Evolutionary conservation across 352 stramenopile species (phyloP), one percentile per base, ranked within the genome.

Genomic region (Phytophthora pistaciae): DNA sequence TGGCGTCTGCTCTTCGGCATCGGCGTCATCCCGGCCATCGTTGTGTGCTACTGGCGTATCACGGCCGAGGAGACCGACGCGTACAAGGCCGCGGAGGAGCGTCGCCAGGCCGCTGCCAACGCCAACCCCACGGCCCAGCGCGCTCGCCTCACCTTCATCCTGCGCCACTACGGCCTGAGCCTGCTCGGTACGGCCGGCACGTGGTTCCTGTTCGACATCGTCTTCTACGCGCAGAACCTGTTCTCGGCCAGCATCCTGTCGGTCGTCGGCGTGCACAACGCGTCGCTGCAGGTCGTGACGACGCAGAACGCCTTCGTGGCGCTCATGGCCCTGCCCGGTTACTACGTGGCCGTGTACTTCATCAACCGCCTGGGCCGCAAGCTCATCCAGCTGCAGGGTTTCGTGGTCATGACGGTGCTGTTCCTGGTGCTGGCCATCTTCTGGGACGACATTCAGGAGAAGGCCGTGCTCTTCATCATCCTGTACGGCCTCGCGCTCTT

Each of bases 181-280:
- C 68, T 96, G 6, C 36, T 95, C 5, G 90, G 88, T 1, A 92
- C 83, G 42, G 88, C 90, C 0, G 87, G 84, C 61, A 85, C 84
- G 55, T 97, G 90, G 88, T 95, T 97, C 69, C 81, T 96, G 11
- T 94, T 95, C 65, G 90, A 96, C 64, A 90, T 97, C 58, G 83
- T 93, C 2, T 95, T 91, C 58, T 93, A 91, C 66, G 83, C 87
- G 3, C 84, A 93, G 66, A 92, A 91, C 55, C 69, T 96, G 14
- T 96, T 95, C 67, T 92, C 85, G 11, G 85, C 85, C 14, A 90
- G 77, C 36, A 91, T 94, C 36, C 44, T 93, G 36, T 78, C 74
- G 1, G 82, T 92, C 16, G 71, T 93, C 10, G 85, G 85, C 18
- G 74, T 90, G n/a, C 20, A 75, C 0, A 66, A 91, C 53, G n/a